Evolutionary conservation across 192 early-diverging fungal genomes (phyloP).

Genomic region (Linnemannia zychae): DNA sequence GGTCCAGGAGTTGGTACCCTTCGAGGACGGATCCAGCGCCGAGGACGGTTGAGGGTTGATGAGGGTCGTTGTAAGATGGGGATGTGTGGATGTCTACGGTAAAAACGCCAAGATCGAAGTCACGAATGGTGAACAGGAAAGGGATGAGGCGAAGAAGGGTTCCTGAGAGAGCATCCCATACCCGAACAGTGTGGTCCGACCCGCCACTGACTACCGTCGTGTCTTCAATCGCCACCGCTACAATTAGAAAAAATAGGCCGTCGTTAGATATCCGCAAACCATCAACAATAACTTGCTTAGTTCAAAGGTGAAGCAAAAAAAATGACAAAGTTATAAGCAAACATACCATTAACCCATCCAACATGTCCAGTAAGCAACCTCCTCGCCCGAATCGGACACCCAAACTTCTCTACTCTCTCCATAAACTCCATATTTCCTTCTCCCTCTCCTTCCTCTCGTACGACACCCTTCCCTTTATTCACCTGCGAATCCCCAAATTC

Average conservation of each 20-base stretch:
- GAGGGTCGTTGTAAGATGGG: not conserved
- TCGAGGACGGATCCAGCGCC: conserved; percentile 35
- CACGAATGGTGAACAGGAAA: conserved; percentile 24
- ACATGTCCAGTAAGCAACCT: conserved; percentile 25
- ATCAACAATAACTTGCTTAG: not conserved
- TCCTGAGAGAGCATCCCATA: conserved; percentile 47
- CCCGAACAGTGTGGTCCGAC: conserved; percentile 37
- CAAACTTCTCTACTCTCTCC: conserved; percentile 16
- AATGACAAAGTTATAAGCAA: not conserved
- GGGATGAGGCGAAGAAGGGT: conserved; percentile 8
- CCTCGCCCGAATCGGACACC: conserved; percentile 20
- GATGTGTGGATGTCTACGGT: conserved; percentile 22
- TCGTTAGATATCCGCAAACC: too few relatives aligned
- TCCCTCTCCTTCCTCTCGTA: not conserved
- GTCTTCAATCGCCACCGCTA: conserved; percentile 45
- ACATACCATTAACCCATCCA: conserved; percentile 53
- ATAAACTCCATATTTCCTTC: not conserved
- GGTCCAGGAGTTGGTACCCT: conserved; percentile 38
- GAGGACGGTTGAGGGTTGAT: conserved; percentile 14
- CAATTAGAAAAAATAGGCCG: not conserved
- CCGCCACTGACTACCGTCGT: conserved; percentile 45
- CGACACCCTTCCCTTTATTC: not conserved
- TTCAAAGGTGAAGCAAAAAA: not conserved
- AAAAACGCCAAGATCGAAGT: conserved; percentile 32
- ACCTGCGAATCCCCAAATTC: not conserved